phyloP scores from a whole-genome alignment of 768 basidiomycete genomes.

The Mycena amicta region DNA sequence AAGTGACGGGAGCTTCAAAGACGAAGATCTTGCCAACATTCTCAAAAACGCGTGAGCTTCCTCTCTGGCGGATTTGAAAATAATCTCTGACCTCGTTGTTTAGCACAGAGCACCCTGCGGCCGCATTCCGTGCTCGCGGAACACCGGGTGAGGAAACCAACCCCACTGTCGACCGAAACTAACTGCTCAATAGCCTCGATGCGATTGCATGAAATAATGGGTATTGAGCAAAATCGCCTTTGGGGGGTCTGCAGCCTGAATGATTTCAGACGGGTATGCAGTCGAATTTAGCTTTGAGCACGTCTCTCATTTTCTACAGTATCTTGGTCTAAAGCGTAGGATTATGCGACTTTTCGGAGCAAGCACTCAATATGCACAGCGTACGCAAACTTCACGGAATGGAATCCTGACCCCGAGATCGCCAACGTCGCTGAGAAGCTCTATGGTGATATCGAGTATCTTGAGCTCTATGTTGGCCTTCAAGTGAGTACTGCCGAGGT shows the following conservation, averaged over 20 bases:
- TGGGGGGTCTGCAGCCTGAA: constrained; percentile 88
- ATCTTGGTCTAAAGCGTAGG: constrained; percentile 76
- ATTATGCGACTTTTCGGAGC: too few relatives aligned
- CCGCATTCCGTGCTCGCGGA: constrained; percentile 73
- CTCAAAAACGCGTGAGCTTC: constrained; percentile 66
- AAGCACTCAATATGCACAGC: too few relatives aligned
- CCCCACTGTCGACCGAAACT: too few relatives aligned
- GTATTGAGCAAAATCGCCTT: constrained; percentile 70
- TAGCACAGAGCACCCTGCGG: constrained; percentile 74
- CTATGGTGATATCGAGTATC: constrained; percentile 72
- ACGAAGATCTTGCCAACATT: constrained; percentile 68
- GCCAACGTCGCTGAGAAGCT: constrained; percentile 74
- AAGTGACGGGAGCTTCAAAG: constrained; percentile 61
- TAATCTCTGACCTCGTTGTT: background rate
- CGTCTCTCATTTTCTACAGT: constrained; percentile 38
- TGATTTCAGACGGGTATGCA: constrained; percentile 69
- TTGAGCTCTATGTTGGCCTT: constrained; percentile 82
- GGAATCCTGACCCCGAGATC: constrained; percentile 76
- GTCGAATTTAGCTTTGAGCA: too few relatives aligned
- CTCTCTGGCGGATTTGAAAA: background rate
- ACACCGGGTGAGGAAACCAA: constrained; percentile 54
- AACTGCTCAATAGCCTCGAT: constrained; percentile 48
- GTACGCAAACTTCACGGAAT: constrained; percentile 72
- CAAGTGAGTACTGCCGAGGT: constrained; percentile 12
- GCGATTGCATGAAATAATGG: constrained; percentile 82